Evolutionary conservation across 192 early-diverging fungal species (phyloP), one percentile per base, ranked within the genome.

Genomic region (Backusella sp.): DNA sequence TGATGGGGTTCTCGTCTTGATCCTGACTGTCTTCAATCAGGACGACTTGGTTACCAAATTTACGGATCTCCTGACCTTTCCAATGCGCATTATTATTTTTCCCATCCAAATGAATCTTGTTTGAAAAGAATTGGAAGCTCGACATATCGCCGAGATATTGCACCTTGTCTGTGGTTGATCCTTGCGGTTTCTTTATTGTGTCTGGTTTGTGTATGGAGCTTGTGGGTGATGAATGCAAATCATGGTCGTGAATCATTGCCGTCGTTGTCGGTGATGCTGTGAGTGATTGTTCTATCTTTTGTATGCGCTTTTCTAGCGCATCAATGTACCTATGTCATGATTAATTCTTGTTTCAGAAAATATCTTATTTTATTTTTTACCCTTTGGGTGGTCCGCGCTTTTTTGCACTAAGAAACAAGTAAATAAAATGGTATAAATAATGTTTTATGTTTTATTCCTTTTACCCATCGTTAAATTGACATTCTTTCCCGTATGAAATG

Each of bases 391-490:
- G 73, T n/a, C 73, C 73, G 30, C 73, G 35, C 41, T 74, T 74
- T 34, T 74, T 74, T 1, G 73, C 37, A 26, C 73, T 74, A 44
- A n/a, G 26, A 6, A 73, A 39, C 4, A 44, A 26, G 30, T 30
- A 0, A 14, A 6, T 30, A 28, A 67, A 21, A 37, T 32, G 32
- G 32, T 32, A 32, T 11, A 68, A 34, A 15, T 7, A 34, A 17
- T 28, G 6, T n/a, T 26, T 44, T 77, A 39, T 49, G 32, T 23
- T 32, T 28, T 34, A 7, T 4, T 15, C 34, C 36, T 28, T 11
- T 70, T 81, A 81, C 80, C 76, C 76, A 53, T 77, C 72, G 39
- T 81, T 81, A 26, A 81, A 81, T 41, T 81, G 68, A 37, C 80
- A 81, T 28, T 68, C 34, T 30, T 66, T 66, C 19, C 73, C 73